Base-by-base conservation (phyloP, 1,284 basidiomycete species). In the Sanghuangporus weigelae region DNA sequence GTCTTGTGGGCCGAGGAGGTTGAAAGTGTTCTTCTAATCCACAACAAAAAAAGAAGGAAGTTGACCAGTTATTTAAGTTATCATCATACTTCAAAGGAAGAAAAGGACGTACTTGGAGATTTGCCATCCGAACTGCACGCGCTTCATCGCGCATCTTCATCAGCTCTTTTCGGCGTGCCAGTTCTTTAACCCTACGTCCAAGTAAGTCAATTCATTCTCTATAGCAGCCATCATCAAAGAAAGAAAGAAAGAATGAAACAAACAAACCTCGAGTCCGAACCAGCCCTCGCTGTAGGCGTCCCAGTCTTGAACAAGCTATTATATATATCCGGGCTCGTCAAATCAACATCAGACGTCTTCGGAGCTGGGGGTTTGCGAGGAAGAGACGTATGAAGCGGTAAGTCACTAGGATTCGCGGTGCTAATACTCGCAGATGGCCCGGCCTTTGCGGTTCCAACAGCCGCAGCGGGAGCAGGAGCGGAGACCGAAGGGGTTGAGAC, bases 101-200 rank as follows among this genome's bases (percentile, higher is more conserved):
- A 42, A 58, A 31, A 10, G 36, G 48, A 72, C 82, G 68, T 61
- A 89, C 89, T 58, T 66, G 57, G 7, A 78, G 76, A 69, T 87
- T 84, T 46, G 78, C 76, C 21, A 75, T 74, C 11, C 87, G 81
- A 66, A 81, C 86, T 0, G 79, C 81, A 66, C 81, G 80, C 31
- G 86, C 86, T 57, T 90, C 90, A 49, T 90, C 86, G 62, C 86
- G 80, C 84, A 90, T 82, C 70, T 78, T 84, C 69, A 87, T 79
- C 65, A 92, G 69, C 66, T 91, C 85, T 68, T 81, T 86, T 62
- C 84, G 79, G 50, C 87, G 79, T 68, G 89, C 87, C 66, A 88
- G 86, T 26, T 89, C 84, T 67, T 86, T 87, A 67, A 87, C 81
- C 63, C 84, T 81, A 62, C 79, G 70, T 10, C 12, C 0, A 40